Conservation (phyloP, 208 protist species). For the Leishmania lainsoni region DNA sequence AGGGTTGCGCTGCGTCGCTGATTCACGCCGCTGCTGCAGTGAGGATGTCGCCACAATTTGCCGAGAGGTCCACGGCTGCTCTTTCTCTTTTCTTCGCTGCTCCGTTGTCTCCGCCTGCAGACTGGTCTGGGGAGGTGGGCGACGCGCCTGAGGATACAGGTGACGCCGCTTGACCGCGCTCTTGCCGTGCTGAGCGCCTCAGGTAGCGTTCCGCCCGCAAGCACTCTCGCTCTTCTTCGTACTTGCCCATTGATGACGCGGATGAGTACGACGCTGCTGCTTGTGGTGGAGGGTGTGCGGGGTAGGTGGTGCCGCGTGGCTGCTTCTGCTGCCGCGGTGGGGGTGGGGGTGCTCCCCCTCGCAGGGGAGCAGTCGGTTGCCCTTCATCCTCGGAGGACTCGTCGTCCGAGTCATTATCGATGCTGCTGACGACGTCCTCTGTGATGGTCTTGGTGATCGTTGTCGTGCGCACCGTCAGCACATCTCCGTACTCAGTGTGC, state of each 20-base stretch:
- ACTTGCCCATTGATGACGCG: background rate
- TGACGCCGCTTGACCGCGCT: slow-evolving; percentile 4
- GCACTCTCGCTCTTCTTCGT: background rate
- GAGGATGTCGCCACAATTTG: background rate
- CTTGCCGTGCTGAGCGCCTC: background rate
- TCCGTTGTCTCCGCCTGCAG: background rate
- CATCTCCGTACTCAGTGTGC: slow-evolving; percentile 58
- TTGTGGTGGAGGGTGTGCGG: slow-evolving; percentile 1
- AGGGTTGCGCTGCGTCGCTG: background rate
- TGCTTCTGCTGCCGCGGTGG: slow-evolving; percentile 3
- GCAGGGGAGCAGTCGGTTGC: slow-evolving; percentile 1
- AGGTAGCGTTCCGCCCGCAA: background rate
- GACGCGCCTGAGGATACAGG: background rate
- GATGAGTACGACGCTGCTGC: background rate
- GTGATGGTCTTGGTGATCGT: slow-evolving; percentile 78
- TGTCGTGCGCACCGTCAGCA: slow-evolving; percentile 71
- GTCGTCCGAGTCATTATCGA: slow-evolving; percentile 15
- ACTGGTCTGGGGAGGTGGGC: background rate
- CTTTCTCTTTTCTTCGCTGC: background rate
- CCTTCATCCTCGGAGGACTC: slow-evolving; percentile 40
- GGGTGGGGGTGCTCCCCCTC: background rate
- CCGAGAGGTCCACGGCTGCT: background rate
- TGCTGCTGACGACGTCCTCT: slow-evolving; percentile 49
- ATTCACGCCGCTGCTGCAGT: background rate
- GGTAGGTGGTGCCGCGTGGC: slow-evolving; percentile 18